A percentile compares a stretch with the other conserved stretches of the same genome.
Evolutionary conservation across 257 asterid species (phyloP).

Genomic region (Pogostemon cablin): DNA sequence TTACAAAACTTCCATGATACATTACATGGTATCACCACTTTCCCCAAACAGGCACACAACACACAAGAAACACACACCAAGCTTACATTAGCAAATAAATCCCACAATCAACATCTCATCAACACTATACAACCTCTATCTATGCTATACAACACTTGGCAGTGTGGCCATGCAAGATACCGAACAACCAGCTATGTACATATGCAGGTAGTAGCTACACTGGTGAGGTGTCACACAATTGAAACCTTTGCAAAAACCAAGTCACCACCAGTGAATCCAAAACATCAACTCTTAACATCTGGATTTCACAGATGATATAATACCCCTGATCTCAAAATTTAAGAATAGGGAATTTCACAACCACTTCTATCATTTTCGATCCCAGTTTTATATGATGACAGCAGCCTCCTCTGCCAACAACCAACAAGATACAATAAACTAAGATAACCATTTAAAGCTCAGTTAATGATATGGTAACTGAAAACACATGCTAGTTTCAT

Average conservation of each 20-base stretch:
- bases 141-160: too few species aligned
- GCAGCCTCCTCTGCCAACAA: constrained; percentile 61
- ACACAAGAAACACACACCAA: background rate
- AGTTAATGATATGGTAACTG: background rate
- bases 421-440: constrained; percentile 6
- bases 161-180: too few species aligned
- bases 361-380: constrained; percentile 31
- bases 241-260: too few species aligned
- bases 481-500: background rate
- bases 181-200: background rate
- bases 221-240: too few species aligned
- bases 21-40: background rate
- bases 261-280: constrained; percentile 1
- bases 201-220: background rate
- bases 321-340: background rate
- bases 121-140: background rate
- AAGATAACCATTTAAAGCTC: background rate
- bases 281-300: background rate
- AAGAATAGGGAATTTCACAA: constrained; percentile 31
- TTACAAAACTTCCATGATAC: background rate
- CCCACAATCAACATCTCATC: background rate
- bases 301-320: background rate
- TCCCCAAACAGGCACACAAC: background rate
- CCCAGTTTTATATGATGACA: constrained; percentile 42
- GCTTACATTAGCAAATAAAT: background rate